Percentiles rank a stretch among this genome's conserved stretches.
phyloP scores from a whole-genome alignment of 108 stramenopile genomes.

The Tribonema minus region DNA sequence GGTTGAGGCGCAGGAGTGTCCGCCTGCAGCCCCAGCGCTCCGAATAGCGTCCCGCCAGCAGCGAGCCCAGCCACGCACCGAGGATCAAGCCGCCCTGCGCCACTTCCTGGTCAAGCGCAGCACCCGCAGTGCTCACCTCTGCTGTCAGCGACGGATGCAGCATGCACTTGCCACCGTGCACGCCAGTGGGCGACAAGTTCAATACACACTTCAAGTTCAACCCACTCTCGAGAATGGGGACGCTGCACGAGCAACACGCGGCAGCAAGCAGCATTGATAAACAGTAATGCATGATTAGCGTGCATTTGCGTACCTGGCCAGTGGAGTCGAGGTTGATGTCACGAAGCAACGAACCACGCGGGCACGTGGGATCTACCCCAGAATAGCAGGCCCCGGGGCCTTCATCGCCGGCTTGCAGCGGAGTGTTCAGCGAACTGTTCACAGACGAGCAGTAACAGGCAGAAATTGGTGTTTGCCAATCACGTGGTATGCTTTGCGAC shows the following conservation, averaged over 20 bases:
- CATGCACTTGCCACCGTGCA: no score
- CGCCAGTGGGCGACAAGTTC: no score
- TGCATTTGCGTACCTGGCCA: background rate
- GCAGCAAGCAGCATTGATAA: no score
- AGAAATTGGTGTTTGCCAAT: no score
- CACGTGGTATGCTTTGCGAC: no score
- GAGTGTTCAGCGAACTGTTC: background rate
- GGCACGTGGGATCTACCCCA: background rate
- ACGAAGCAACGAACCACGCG: background rate
- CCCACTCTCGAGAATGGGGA: no score
- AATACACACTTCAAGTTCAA: no score
- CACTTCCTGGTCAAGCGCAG: background rate
- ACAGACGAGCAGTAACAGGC: no score
- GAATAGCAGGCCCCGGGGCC: background rate
- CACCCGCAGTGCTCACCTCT: no score
- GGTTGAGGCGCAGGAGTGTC: background rate
- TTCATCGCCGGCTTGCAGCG: background rate
- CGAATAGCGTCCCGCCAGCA: background rate
- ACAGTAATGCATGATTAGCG: no score
- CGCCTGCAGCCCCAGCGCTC: background rate
- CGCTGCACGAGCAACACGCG: no score
- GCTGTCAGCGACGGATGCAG: no score
- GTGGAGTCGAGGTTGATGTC: background rate
- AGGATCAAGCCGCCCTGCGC: background rate
- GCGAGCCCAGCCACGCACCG: background rate